Percentiles rank a stretch among this genome's conserved stretches.
phyloP scores from a whole-genome alignment of 768 basidiomycete species.

The Calvatia gigantea region DNA sequence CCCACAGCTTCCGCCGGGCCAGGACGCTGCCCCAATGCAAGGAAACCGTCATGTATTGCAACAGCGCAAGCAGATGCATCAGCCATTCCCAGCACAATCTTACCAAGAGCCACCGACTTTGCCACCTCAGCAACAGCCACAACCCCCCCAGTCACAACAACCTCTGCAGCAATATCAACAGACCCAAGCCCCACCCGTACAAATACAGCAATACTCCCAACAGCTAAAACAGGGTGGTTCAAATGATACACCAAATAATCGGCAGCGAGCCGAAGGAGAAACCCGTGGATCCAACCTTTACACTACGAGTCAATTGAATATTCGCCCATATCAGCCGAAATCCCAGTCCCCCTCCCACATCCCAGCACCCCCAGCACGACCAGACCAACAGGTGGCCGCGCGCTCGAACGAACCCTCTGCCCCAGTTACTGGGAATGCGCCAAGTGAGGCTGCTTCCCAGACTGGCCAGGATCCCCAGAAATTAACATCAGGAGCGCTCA shows the following conservation, averaged over 20 bases:
- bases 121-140: background rate
- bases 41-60: background rate
- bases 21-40: background rate
- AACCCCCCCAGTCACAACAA: background rate
- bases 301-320: slow-evolving; percentile 2
- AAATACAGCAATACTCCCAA: background rate
- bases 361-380: background rate
- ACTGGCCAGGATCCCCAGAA: slow-evolving; percentile 3
- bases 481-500: background rate
- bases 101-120: background rate
- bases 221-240: background rate
- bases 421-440: background rate
- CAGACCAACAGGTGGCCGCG: background rate
- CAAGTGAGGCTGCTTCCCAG: background rate
- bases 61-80: slow-evolving; percentile 2
- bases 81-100: background rate
- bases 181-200: slow-evolving; percentile 5
- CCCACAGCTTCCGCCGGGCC: background rate
- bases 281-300: background rate
- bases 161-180: slow-evolving; percentile 11
- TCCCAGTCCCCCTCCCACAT: background rate
- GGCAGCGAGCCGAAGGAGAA: background rate
- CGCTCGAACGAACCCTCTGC: background rate
- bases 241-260: background rate
- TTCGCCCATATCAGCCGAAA: slow-evolving; percentile 1